Conservation (phyloP, 2,329 filamentous ascomycete species). For the Cytospora chrysosperma region DNA sequence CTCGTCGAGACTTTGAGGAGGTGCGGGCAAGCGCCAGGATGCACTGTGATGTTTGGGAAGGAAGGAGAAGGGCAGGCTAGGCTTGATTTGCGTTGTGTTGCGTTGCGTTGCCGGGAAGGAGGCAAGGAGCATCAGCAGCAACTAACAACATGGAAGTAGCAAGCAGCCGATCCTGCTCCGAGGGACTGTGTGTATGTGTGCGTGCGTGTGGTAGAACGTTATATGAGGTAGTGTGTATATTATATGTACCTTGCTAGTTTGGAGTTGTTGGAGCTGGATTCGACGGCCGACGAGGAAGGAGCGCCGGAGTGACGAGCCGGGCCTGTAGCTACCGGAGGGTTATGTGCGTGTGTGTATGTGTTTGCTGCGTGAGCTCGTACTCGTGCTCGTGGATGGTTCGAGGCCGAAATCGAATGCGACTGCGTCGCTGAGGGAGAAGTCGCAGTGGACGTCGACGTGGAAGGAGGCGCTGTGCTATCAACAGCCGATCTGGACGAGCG, state of each 20-base stretch:
- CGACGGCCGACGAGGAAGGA: slow-evolving; percentile 6
- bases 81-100: background rate
- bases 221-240: background rate
- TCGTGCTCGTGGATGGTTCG: slow-evolving; percentile 1
- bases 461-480: slow-evolving; percentile 42
- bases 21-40: background rate
- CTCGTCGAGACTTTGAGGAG: background rate
- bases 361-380: slow-evolving; percentile 9
- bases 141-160: background rate
- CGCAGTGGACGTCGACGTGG: slow-evolving; percentile 27
- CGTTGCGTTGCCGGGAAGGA: background rate
- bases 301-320: background rate
- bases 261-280: background rate
- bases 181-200: background rate
- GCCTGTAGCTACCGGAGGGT: background rate
- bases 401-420: background rate
- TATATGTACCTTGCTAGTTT: slow-evolving; percentile 16
- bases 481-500: slow-evolving; percentile 50
- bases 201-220: too few relatives aligned
- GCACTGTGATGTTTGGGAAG: background rate
- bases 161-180: background rate
- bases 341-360: background rate
- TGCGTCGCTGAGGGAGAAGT: slow-evolving; percentile 11
- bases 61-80: background rate
- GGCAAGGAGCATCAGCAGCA: background rate